Conservation (phyloP, 1,139 yeast genomes). For the Scheffersomyces segobiensis region DNA sequence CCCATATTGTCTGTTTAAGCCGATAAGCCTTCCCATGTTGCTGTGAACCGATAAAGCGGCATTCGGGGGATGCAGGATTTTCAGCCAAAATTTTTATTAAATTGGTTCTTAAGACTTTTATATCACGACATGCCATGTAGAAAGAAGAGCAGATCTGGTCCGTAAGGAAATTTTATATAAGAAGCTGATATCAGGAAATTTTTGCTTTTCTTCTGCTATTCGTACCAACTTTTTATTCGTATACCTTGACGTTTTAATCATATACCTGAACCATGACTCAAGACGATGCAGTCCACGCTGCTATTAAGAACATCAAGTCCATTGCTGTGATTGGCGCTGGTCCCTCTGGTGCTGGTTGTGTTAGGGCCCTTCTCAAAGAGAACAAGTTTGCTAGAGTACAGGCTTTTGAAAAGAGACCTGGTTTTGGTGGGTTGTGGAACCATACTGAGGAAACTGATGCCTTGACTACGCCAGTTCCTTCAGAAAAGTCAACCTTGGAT, state of each 20-base stretch:
- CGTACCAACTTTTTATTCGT: too few relatives aligned
- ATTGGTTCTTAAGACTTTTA: neutral
- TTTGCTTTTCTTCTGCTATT: neutral
- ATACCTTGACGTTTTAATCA: neutral
- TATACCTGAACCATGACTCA: neutral
- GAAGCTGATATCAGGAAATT: neutral
- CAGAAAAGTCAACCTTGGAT: constrained; percentile 16
- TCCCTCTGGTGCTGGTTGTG: constrained; percentile 62
- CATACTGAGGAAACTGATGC: constrained; percentile 24
- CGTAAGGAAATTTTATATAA: neutral
- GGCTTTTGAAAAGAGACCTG: constrained; percentile 49
- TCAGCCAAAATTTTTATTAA: neutral
- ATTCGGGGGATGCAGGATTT: neutral
- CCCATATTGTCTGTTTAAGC: neutral
- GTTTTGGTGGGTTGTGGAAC: constrained; percentile 58
- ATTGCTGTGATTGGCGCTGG: constrained; percentile 67
- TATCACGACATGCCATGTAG: neutral
- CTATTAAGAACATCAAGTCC: constrained; percentile 16
- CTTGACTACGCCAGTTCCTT: constrained; percentile 19
- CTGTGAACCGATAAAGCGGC: neutral
- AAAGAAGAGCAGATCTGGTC: neutral
- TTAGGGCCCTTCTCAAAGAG: constrained; percentile 46
- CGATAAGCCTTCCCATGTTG: neutral
- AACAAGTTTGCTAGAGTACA: constrained; percentile 42
- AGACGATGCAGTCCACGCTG: neutral